These are phyloP conservation scores for Tetracladium maxilliforme DNA, from an alignment of 2,329 filamentous ascomycete species.

Conservation along the genomic window DNA sequence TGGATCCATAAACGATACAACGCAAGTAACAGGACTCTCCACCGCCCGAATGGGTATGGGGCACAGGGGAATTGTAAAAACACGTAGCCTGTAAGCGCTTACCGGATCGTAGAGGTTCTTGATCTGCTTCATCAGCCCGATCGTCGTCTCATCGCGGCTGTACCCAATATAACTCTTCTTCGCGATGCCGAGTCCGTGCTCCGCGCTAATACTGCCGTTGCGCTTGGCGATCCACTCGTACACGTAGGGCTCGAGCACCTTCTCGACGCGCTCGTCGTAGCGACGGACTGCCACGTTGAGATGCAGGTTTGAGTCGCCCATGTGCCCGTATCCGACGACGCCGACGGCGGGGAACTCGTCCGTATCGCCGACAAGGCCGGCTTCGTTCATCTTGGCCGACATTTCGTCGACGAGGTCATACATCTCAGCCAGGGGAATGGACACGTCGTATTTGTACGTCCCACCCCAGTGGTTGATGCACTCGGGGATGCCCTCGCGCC, in stretches of 20 bases:
- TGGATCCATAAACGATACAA: not conserved
- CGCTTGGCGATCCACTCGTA: slow-evolving; percentile 92
- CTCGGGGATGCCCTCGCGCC: slow-evolving; percentile 88
- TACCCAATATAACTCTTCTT: slow-evolving; percentile 96
- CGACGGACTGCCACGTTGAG: slow-evolving; percentile 73
- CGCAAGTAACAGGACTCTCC: not conserved
- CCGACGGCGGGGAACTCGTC: slow-evolving; percentile 67
- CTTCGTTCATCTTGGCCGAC: slow-evolving; percentile 53
- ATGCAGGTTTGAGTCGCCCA: slow-evolving; percentile 94
- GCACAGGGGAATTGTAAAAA: slow-evolving; percentile 5
- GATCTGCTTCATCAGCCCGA: slow-evolving; percentile 86
- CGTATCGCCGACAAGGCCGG: slow-evolving; percentile 64
- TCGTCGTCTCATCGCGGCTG: slow-evolving; percentile 75
- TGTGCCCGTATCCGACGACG: slow-evolving; percentile 94
- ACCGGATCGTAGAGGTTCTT: slow-evolving; percentile 92
- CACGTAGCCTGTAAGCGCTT: slow-evolving; percentile 31
- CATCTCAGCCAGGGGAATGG: slow-evolving; percentile 76
- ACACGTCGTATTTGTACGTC: slow-evolving; percentile 97
- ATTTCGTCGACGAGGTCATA: slow-evolving; percentile 84
- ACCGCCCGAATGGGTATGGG: not conserved
- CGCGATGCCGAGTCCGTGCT: slow-evolving; percentile 84
- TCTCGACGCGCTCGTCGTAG: slow-evolving; percentile 80
- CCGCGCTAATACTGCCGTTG: slow-evolving; percentile 87
- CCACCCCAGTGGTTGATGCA: slow-evolving; percentile 80
- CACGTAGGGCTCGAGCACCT: slow-evolving; percentile 81